Evolutionary conservation across 306 rosid genomes (phyloP), one percentile per base, ranked within the genome.

Genomic region (Fragaria nilgerrensis): DNA sequence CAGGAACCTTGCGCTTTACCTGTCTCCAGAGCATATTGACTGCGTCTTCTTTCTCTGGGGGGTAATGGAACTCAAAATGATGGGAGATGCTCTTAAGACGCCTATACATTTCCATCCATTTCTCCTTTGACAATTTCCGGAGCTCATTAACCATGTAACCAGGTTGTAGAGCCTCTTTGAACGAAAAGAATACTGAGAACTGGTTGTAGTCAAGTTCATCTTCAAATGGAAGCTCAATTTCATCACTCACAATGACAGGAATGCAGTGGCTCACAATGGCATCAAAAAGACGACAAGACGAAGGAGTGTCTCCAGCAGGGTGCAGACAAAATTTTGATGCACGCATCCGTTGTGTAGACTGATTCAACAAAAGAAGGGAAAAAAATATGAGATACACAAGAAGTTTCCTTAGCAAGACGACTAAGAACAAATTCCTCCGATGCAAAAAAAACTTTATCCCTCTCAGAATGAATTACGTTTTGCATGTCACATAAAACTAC

Each of bases 281-380:
- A 87, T 96, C 97, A 79, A 96, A 96, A 56, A 92, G 89, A 75
- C 99, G 98, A 79, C 99, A 96, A 64, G 99, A 96, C 6, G 99
- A 96, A 11, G 99, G 98, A 47, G 99, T 92, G 83, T 96, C 99
- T 81, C 99, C 98, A 0, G 99, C 98, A 16, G 98, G 98, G 84
- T 93, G 85, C 83, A 96, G 86, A 85, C 99, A 92, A 84, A 92
- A 96, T 91, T 96, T 96, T 53, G 98, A 92, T 34, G 85, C 82
- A 49, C 90, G 94, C 99, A 96, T 96, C 79, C 99, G 94, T 79
- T 56, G 79, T 8, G 99, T 67, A 83, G 97, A 92, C 99, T 96
- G 90, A 80, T 66, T 62, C 39, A 77, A 70, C 66, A 87, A 55
- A 76, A 78, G 29, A 74, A 50, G 34, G 43, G 2, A 64, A 55